phyloP scores from a whole-genome alignment of 2,329 filamentous ascomycete genomes.

The Massarina eburnea region DNA sequence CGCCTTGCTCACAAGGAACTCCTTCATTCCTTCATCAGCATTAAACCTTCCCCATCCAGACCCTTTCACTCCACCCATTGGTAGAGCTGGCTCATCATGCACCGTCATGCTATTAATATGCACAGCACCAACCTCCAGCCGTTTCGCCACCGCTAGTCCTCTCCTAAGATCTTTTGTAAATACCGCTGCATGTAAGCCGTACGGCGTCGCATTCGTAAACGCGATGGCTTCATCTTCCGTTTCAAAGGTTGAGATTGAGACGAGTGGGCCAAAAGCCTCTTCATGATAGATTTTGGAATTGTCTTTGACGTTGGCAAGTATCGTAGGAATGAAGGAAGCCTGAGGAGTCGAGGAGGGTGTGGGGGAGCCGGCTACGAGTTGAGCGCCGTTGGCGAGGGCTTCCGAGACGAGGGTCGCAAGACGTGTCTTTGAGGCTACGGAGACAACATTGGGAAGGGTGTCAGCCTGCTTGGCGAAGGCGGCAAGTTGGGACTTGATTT shows the following conservation, averaged over 20 bases:
- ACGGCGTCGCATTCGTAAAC: slow-evolving; percentile 12
- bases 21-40: slow-evolving; percentile 12
- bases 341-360: not conserved
- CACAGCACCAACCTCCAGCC: slow-evolving; percentile 16
- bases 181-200: slow-evolving; percentile 15
- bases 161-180: slow-evolving; percentile 13
- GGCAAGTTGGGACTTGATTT: slow-evolving; percentile 15
- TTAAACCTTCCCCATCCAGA: slow-evolving; percentile 20
- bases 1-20: slow-evolving; percentile 10
- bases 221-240: slow-evolving; percentile 15
- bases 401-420: slow-evolving; percentile 5
- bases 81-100: slow-evolving; percentile 18
- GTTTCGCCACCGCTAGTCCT: slow-evolving; percentile 15
- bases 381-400: slow-evolving; percentile 5
- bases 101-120: slow-evolving; percentile 21
- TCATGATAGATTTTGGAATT: slow-evolving; percentile 7
- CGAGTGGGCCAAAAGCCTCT: slow-evolving; percentile 18
- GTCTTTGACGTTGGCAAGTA: slow-evolving; percentile 8
- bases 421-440: slow-evolving; percentile 8
- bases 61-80: slow-evolving; percentile 16
- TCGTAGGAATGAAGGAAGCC: slow-evolving; percentile 14
- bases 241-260: slow-evolving; percentile 7
- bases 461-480: slow-evolving; percentile 1
- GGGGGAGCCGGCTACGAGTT: slow-evolving; percentile 5
- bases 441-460: slow-evolving; percentile 9